A percentile compares a stretch with the other conserved stretches of the same genome.
These are phyloP conservation scores for Suillus variegatus DNA, from an alignment of 768 basidiomycete genomes.

Conservation along the genomic window DNA sequence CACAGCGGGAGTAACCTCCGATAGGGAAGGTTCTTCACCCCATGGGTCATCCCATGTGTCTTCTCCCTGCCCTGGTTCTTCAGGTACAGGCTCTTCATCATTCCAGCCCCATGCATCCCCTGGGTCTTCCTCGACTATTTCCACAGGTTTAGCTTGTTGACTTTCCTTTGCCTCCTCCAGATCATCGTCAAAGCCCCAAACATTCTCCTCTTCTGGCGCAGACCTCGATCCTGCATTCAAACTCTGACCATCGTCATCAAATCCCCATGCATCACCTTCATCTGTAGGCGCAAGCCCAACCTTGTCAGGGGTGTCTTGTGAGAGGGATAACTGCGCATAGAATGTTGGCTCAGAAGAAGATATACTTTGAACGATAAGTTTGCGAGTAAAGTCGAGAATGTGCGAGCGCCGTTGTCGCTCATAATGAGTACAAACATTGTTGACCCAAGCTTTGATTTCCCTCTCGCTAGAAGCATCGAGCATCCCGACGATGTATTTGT, in stretches of 20 bases:
- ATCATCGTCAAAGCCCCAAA: slow-evolving; percentile 59
- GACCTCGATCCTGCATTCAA: slow-evolving; percentile 27
- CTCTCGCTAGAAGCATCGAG: slow-evolving; percentile 50
- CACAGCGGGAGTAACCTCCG: slow-evolving; percentile 27
- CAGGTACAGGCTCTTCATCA: slow-evolving; percentile 42
- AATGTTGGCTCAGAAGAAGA: slow-evolving; percentile 26
- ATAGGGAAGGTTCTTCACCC: slow-evolving; percentile 46
- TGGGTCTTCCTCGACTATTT: slow-evolving; percentile 35
- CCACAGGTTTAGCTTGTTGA: slow-evolving; percentile 20
- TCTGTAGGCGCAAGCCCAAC: slow-evolving; percentile 5
- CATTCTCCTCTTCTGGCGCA: slow-evolving; percentile 37
- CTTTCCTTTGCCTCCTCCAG: slow-evolving; percentile 24
- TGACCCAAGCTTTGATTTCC: slow-evolving; percentile 68
- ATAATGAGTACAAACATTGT: slow-evolving; percentile 71
- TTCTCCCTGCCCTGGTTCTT: slow-evolving; percentile 36
- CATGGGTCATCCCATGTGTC: slow-evolving; percentile 72
- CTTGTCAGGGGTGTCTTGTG: slow-evolving; percentile 6
- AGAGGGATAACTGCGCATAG: slow-evolving; percentile 21
- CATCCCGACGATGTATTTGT: slow-evolving; percentile 47
- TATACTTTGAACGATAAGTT: slow-evolving; percentile 45
- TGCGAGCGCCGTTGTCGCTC: slow-evolving; percentile 70
- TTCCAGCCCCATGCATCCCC: slow-evolving; percentile 81
- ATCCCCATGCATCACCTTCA: slow-evolving; percentile 45
- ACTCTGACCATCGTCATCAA: slow-evolving; percentile 40
- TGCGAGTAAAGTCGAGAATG: slow-evolving; percentile 64